A percentile compares a stretch with the other conserved stretches of the same genome.
Evolutionary conservation across 2,329 filamentous ascomycete species (phyloP).

Genomic region (Colletotrichum plurivorum): DNA sequence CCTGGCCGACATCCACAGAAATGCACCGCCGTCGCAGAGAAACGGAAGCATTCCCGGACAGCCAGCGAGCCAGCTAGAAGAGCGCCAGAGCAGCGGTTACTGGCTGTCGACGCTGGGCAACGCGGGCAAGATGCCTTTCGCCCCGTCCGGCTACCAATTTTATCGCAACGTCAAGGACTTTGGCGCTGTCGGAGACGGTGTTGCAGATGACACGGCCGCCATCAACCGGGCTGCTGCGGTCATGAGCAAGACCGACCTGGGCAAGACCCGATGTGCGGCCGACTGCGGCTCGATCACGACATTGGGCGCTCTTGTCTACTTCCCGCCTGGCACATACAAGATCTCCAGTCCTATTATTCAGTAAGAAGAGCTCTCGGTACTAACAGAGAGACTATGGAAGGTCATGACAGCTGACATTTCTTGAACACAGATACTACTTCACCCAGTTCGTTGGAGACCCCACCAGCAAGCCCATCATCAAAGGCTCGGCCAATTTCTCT

Average conservation of each 20-base stretch:
- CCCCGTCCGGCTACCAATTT: constrained; percentile 62
- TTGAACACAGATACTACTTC: neutral
- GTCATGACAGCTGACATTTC: neutral
- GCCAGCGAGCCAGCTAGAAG: no score
- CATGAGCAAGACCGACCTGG: constrained; percentile 55
- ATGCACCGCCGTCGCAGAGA: no score
- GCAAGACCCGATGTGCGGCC: constrained; percentile 67
- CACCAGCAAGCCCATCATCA: neutral
- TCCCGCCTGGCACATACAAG: neutral
- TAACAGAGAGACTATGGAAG: no score
- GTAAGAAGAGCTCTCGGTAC: neutral
- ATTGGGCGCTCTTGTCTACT: constrained; percentile 67
- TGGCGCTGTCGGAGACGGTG: constrained; percentile 63
- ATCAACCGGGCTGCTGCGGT: constrained; percentile 76
- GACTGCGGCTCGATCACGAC: constrained; percentile 77
- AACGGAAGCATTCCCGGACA: no score
- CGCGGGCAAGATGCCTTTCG: constrained; percentile 1
- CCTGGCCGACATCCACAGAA: no score
- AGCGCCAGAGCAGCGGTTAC: neutral
- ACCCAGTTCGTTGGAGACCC: neutral
- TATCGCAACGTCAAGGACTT: constrained; percentile 69
- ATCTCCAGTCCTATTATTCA: neutral
- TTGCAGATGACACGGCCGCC: constrained; percentile 75
- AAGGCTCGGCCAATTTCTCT: neutral
- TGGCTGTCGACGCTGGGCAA: neutral